phyloP scores from a whole-genome alignment of 164 flowering plant genomes.

The Tetrastigma voinierianum region DNA sequence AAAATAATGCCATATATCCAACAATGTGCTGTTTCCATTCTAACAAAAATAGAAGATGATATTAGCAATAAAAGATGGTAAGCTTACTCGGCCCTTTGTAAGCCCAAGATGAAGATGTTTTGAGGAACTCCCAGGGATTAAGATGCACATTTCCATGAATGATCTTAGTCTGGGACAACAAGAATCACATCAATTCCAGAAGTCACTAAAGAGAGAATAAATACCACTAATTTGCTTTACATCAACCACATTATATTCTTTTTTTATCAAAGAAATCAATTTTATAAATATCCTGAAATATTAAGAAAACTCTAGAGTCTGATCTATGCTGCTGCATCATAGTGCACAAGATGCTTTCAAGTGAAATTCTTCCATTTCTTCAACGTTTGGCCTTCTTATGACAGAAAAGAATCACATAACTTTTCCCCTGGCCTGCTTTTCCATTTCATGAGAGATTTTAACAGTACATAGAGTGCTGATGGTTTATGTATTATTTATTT shows the following conservation, averaged over 20 bases:
- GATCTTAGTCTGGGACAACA: constrained; percentile 72
- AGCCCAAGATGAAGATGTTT: constrained; percentile 36
- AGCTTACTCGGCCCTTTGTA: constrained; percentile 46
- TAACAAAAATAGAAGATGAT: not conserved
- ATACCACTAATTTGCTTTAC: not conserved
- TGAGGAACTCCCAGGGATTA: constrained; percentile 69
- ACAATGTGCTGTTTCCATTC: not conserved
- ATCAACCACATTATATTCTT: not conserved
- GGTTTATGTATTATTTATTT: no score
- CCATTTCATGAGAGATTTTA: no score
- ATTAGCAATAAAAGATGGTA: constrained; percentile 1
- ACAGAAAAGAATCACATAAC: no score
- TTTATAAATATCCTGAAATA: not conserved
- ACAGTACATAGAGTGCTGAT: no score
- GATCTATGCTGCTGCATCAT: not conserved
- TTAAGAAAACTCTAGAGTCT: not conserved
- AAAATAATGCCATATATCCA: not conserved
- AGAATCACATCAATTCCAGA: constrained; percentile 4
- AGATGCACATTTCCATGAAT: constrained; percentile 93
- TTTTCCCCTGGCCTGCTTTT: no score
- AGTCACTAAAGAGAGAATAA: not conserved
- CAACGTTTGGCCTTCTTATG: no score
- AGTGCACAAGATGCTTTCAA: not conserved
- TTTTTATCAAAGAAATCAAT: not conserved
- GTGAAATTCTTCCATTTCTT: no score